A percentile compares a stretch with the other conserved stretches of the same genome.
phyloP scores from a whole-genome alignment of 2,329 filamentous ascomycete species.

The Penicillium sp. region DNA sequence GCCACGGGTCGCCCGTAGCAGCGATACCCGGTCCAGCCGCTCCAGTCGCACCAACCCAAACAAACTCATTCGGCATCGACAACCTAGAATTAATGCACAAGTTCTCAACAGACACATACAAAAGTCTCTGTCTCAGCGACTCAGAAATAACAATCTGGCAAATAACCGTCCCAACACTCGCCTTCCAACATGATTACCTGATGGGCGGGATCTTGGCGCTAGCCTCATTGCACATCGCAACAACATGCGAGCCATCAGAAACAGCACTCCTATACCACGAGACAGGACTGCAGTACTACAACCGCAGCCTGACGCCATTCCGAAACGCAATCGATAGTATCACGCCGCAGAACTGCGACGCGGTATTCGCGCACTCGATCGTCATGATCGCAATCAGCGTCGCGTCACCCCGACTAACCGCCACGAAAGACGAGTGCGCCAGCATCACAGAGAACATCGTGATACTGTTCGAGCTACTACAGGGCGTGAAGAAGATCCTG shows the following conservation, averaged over 20 bases:
- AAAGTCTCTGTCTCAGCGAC: slow-evolving; percentile 34
- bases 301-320: slow-evolving; percentile 27
- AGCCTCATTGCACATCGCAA: slow-evolving; percentile 39
- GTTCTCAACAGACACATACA: slow-evolving; percentile 48
- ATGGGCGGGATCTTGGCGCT: slow-evolving; percentile 40
- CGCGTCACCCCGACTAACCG: slow-evolving; percentile 25
- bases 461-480: slow-evolving; percentile 29
- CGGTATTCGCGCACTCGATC: slow-evolving; percentile 31
- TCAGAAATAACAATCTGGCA: slow-evolving; percentile 34
- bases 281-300: slow-evolving; percentile 30
- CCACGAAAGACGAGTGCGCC: slow-evolving; percentile 8
- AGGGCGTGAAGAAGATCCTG: slow-evolving; percentile 32
- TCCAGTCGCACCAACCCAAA: neutral
- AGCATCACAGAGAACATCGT: slow-evolving; percentile 29
- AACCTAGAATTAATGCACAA: slow-evolving; percentile 54
- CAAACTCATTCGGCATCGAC: slow-evolving; percentile 15
- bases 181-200: slow-evolving; percentile 36
- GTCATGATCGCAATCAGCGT: slow-evolving; percentile 30
- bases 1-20: neutral
- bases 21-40: neutral
- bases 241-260: slow-evolving; percentile 16
- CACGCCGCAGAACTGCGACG: slow-evolving; percentile 30
- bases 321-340: slow-evolving; percentile 29
- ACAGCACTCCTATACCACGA: slow-evolving; percentile 25
- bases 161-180: slow-evolving; percentile 35